phyloP scores from a whole-genome alignment of 208 protist genomes.

The Trypanosoma rangeli region DNA sequence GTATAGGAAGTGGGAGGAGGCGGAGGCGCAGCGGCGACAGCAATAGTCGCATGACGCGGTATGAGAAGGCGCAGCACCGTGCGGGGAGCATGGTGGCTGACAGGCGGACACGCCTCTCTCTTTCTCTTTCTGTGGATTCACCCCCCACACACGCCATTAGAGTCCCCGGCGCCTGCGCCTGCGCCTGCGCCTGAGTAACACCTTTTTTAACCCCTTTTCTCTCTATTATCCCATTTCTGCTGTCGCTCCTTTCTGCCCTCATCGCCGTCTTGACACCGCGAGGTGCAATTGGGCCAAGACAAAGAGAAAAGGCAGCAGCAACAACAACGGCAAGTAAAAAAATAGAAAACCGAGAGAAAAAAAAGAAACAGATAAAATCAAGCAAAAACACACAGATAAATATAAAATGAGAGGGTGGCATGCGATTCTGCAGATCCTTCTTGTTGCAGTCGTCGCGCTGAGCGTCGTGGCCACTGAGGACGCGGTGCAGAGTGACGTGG shows the following conservation, averaged over 20 bases:
- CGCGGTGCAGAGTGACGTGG: background rate
- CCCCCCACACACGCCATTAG: no score
- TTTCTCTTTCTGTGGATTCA: background rate
- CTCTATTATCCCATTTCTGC: background rate
- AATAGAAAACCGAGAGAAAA: background rate
- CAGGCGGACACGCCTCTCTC: background rate
- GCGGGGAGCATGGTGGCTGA: no score
- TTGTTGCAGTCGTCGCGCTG: constrained; percentile 49
- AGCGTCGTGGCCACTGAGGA: constrained; percentile 25
- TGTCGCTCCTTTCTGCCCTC: no score
- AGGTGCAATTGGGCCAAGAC: background rate
- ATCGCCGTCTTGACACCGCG: background rate
- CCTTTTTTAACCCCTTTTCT: background rate
- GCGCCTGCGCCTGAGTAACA: background rate
- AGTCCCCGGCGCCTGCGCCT: no score
- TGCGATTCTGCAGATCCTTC: constrained; percentile 27
- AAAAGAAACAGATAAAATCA: constrained; percentile 1
- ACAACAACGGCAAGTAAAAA: background rate
- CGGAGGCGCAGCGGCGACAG: constrained; percentile 27
- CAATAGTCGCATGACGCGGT: background rate
- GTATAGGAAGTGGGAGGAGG: constrained; percentile 40
- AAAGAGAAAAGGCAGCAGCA: background rate
- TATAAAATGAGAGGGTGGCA: background rate
- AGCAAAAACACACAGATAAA: constrained; percentile 3
- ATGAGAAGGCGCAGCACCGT: background rate